Percentiles rank a stretch among this genome's conserved stretches.
Evolutionary conservation across 2,329 filamentous ascomycete species (phyloP).

Genomic region (Pseudogymnoascus sp.): DNA sequence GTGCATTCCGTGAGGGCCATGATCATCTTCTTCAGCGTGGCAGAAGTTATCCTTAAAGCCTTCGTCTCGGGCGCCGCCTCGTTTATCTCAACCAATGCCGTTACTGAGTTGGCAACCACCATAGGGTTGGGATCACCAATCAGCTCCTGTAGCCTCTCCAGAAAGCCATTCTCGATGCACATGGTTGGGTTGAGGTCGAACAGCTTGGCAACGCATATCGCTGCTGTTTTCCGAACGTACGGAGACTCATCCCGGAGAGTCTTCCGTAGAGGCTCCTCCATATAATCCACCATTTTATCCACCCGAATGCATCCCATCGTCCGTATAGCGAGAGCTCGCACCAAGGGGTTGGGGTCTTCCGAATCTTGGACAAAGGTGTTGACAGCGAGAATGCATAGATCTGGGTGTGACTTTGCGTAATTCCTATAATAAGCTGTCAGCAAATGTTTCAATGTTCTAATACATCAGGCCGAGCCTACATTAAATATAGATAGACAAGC

Average conservation of each 20-base stretch:
- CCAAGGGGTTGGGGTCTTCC: conserved; percentile 94
- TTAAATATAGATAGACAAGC: conserved; percentile 95
- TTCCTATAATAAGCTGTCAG: conserved; percentile 55
- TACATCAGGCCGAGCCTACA: conserved; percentile 48
- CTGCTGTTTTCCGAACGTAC: conserved; percentile 96
- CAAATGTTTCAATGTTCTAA: neutral
- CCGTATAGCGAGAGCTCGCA: conserved; percentile 87
- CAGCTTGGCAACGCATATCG: conserved; percentile 94
- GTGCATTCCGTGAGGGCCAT: conserved; percentile 97
- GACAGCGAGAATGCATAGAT: conserved; percentile 95
- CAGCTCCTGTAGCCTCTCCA: conserved; percentile 88
- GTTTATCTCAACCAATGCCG: conserved; percentile 82
- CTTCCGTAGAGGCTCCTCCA: conserved; percentile 96
- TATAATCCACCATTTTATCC: conserved; percentile 99
- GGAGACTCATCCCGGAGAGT: conserved; percentile 95
- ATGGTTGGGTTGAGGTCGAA: conserved; percentile 89
- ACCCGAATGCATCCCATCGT: conserved; percentile 99
- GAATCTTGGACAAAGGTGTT: conserved; percentile 99
- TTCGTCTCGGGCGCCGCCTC: conserved; percentile 87
- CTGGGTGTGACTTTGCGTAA: conserved; percentile 97
- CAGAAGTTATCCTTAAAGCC: conserved; percentile 73
- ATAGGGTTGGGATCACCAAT: conserved; percentile 97
- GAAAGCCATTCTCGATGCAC: conserved; percentile 94
- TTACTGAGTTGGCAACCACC: conserved; percentile 97
- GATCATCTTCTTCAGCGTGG: conserved; percentile 86